These are phyloP conservation scores for Sechiopsis laciniata DNA, from an alignment of 306 rosid genomes.

Conservation along the genomic window DNA sequence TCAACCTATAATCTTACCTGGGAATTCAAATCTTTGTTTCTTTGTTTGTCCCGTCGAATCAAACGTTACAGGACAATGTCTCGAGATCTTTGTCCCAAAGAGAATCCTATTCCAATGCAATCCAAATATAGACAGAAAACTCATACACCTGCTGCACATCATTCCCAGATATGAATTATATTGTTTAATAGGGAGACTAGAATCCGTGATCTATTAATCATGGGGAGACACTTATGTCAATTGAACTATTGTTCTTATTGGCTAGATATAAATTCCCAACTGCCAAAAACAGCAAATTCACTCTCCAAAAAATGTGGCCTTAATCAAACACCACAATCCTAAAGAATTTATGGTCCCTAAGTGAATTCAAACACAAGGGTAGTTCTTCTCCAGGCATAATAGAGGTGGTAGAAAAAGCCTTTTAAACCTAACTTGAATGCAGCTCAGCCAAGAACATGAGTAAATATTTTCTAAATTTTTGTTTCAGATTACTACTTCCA, in stretches of 20 bases:
- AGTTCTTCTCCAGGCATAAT: background rate
- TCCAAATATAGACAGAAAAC: background rate
- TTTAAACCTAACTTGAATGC: background rate
- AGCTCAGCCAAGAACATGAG: background rate
- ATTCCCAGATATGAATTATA: too few relatives aligned
- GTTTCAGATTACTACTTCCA: background rate
- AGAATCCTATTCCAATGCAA: slow-evolving; percentile 6
- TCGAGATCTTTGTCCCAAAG: background rate
- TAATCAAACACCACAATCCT: too few relatives aligned
- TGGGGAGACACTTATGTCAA: too few relatives aligned
- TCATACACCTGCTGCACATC: background rate
- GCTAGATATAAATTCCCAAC: background rate
- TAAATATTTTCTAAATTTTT: background rate
- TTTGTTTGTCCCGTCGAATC: background rate
- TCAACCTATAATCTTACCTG: background rate
- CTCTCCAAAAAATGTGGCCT: too few relatives aligned
- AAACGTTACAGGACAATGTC: background rate
- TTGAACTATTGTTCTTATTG: too few relatives aligned
- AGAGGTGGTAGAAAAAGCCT: background rate
- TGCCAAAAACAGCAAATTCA: background rate
- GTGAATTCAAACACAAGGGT: background rate
- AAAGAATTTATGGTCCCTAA: background rate
- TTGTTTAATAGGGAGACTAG: too few relatives aligned
- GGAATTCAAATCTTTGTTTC: slow-evolving; percentile 7
- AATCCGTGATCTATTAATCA: too few relatives aligned